Evolutionary conservation across 768 basidiomycete species (phyloP).

Genomic region (Auriscalpium orientale): DNA sequence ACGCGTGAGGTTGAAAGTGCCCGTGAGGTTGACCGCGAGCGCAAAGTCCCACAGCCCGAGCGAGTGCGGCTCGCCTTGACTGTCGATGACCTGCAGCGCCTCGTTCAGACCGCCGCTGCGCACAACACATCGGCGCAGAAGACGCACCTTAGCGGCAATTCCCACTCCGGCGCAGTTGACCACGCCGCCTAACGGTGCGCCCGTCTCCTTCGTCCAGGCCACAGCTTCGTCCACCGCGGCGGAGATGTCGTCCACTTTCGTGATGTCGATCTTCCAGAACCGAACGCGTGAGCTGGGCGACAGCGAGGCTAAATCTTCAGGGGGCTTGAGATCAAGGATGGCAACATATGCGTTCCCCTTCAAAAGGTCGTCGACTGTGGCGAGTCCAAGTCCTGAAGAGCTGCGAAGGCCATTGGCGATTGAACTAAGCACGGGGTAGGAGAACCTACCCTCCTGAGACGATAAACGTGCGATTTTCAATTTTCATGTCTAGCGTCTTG

Average conservation of each 20-base stretch:
- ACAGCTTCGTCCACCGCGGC: conserved; percentile 19
- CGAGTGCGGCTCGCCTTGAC: conserved; percentile 37
- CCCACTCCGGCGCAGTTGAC: conserved; percentile 54
- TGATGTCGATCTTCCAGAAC: conserved; percentile 21
- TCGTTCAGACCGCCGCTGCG: background rate
- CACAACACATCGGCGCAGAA: background rate
- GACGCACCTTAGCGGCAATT: conserved; percentile 21
- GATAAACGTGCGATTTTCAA: conserved; percentile 45
- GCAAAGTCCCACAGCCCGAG: conserved; percentile 46
- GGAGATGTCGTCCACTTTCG: conserved; percentile 19
- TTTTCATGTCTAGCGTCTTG: conserved; percentile 30
- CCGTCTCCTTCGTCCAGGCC: conserved; percentile 24
- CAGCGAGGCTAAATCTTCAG: conserved; percentile 5
- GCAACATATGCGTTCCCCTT: conserved; percentile 25
- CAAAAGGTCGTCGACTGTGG: conserved; percentile 41
- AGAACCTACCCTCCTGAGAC: conserved; percentile 46
- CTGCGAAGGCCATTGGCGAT: conserved; percentile 20
- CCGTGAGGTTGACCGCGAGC: conserved; percentile 48
- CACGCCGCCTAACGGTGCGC: conserved; percentile 46
- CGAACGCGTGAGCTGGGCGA: background rate
- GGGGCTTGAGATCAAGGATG: conserved; percentile 42
- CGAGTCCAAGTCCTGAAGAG: conserved; percentile 51
- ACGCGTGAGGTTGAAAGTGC: conserved; percentile 53
- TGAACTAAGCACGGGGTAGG: background rate
- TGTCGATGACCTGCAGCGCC: conserved; percentile 36